A percentile compares a stretch with the other conserved stretches of the same genome.
Evolutionary conservation across 352 stramenopile species (phyloP).

Genomic region (Vaucheria bursata): DNA sequence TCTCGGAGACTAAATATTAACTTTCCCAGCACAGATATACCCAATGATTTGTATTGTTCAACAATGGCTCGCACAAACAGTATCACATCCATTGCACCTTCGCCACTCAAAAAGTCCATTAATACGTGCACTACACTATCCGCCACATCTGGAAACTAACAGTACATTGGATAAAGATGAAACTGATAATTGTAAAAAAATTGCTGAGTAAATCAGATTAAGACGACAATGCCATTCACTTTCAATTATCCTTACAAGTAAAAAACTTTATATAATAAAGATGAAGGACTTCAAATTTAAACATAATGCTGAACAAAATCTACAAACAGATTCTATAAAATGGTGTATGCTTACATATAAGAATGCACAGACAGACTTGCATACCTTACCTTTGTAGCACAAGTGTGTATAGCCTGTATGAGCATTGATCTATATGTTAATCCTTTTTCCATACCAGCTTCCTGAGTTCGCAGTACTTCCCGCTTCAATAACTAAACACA

Average conservation of each 20-base stretch:
- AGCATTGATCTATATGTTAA: constrained; percentile 91
- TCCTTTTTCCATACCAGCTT: constrained; percentile 79
- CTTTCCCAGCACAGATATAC: constrained; percentile 38
- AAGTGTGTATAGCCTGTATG: constrained; percentile 94
- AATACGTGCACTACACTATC: constrained; percentile 93
- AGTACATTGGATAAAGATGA: not conserved
- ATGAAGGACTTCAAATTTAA: too few species aligned
- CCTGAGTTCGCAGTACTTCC: constrained; percentile 67
- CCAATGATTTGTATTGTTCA: constrained; percentile 41
- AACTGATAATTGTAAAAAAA: too few species aligned
- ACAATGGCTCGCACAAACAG: constrained; percentile 81
- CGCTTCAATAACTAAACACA: constrained; percentile 60
- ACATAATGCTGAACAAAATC: too few species aligned
- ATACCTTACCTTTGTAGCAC: constrained; percentile 92
- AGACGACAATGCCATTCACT: too few species aligned
- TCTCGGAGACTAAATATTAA: constrained; percentile 34
- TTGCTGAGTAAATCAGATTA: too few species aligned
- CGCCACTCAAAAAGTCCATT: constrained; percentile 94
- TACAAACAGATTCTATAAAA: too few species aligned
- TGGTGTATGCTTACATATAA: too few species aligned
- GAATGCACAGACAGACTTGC: too few species aligned
- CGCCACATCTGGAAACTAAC: constrained; percentile 89
- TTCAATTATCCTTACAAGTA: too few species aligned
- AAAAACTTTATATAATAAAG: too few species aligned
- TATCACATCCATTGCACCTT: constrained; percentile 95